Evolutionary conservation across 345 rosid species (phyloP).

Genomic region (Xanthoceras sorbifolium): DNA sequence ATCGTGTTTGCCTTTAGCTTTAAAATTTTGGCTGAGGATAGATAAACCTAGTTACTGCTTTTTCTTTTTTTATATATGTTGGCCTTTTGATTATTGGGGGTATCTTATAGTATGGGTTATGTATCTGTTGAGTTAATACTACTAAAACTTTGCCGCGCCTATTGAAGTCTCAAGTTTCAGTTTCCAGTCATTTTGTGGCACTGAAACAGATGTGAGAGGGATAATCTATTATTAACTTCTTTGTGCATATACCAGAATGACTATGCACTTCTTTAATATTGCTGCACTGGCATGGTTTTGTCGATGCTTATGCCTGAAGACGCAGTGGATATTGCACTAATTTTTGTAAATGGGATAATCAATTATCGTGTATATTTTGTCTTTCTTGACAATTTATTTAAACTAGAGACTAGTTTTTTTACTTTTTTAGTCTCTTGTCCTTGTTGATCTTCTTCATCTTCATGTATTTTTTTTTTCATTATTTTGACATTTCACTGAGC

Average conservation of each 20-base stretch:
- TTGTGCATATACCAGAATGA: constrained; percentile 11
- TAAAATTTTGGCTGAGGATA: neutral
- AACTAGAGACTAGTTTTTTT: neutral
- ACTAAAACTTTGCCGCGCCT: neutral
- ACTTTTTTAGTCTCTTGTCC: neutral
- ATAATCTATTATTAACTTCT: constrained; percentile 7
- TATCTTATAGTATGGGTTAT: neutral
- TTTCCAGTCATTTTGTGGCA: neutral
- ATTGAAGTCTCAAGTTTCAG: neutral
- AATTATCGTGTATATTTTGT: neutral
- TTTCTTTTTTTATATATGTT: neutral
- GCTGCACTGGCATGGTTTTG: neutral
- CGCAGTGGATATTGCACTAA: neutral
- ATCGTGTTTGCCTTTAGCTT: neutral
- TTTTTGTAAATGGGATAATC: neutral
- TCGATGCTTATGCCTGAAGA: neutral
- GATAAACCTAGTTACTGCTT: neutral
- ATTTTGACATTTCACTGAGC: neutral
- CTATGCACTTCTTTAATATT: neutral
- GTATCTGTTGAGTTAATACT: neutral
- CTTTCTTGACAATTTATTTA: neutral
- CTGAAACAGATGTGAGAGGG: neutral
- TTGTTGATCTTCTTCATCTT: neutral
- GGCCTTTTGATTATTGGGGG: constrained; percentile 8
- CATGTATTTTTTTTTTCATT: neutral